These are phyloP conservation scores for Plasmodium malariae DNA, from an alignment of 169 alveolate species.

Conservation along the genomic window DNA sequence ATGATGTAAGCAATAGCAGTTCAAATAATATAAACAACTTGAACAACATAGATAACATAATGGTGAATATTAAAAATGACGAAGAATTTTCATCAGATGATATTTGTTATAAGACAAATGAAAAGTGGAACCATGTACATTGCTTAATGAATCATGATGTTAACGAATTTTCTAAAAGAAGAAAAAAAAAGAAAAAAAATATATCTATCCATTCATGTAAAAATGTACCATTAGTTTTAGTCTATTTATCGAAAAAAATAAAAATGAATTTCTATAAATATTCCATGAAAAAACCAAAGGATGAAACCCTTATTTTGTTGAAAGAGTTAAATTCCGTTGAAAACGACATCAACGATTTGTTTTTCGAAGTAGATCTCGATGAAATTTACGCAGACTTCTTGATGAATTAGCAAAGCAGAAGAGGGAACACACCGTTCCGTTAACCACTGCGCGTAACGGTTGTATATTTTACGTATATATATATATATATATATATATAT, in stretches of 20 bases:
- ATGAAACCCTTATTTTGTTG: slow-evolving; percentile 61
- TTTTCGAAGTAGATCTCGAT: slow-evolving; percentile 62
- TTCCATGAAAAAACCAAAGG: slow-evolving; percentile 72
- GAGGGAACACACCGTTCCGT: not conserved
- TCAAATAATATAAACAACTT: slow-evolving; percentile 18
- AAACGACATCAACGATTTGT: slow-evolving; percentile 65
- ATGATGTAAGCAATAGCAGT: slow-evolving; percentile 27
- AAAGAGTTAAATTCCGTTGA: slow-evolving; percentile 65
- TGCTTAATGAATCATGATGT: slow-evolving; percentile 42
- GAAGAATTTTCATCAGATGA: slow-evolving; percentile 36
- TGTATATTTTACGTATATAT: not conserved
- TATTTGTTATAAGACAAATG: not conserved
- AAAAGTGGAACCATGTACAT: slow-evolving; percentile 62
- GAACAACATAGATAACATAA: not conserved
- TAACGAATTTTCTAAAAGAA: slow-evolving; percentile 6
- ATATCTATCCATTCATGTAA: slow-evolving; percentile 38
- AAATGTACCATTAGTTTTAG: slow-evolving; percentile 38
- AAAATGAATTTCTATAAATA: slow-evolving; percentile 72
- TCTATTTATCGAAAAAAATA: slow-evolving; percentile 64
- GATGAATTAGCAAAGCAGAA: not conserved
- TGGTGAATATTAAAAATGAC: slow-evolving; percentile 8
- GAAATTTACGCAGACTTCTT: slow-evolving; percentile 42
- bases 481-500: not conserved
- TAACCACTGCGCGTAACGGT: too few relatives aligned
- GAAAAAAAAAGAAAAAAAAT: slow-evolving; percentile 63